Evolutionary conservation across 2,329 filamentous ascomycete genomes (phyloP).

Genomic region (Colletotrichum karsti): DNA sequence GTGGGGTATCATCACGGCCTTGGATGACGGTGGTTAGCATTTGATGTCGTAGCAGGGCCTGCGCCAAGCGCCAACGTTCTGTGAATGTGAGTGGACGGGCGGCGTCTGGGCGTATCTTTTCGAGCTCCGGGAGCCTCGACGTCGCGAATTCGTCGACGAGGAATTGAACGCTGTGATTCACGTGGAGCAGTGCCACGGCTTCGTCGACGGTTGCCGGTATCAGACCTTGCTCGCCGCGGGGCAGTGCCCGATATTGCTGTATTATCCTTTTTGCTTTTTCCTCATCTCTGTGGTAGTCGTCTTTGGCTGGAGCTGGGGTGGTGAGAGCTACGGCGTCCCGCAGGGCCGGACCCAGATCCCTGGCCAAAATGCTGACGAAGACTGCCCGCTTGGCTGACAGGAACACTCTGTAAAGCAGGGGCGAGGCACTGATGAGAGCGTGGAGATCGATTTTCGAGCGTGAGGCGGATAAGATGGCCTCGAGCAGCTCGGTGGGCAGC

Average conservation of each 20-base stretch:
- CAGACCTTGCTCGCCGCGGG: not conserved
- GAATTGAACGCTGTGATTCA: not conserved
- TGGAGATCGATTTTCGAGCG: not conserved
- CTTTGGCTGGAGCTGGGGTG: not conserved
- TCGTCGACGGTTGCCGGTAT: not conserved
- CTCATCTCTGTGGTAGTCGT: not conserved
- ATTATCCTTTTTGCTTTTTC: not conserved
- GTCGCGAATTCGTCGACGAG: not conserved
- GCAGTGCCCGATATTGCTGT: not conserved
- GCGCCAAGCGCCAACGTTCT: not conserved
- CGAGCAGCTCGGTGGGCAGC: not conserved
- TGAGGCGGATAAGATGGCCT: not conserved
- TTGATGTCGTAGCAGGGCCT: not conserved
- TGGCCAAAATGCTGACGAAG: not conserved
- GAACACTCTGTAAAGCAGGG: not conserved
- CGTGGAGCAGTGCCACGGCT: not conserved
- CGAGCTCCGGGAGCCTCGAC: not conserved
- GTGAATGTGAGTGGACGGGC: not conserved
- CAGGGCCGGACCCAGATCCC: not conserved
- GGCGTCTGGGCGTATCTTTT: not conserved
- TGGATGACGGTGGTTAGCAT: not conserved
- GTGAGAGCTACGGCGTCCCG: not conserved
- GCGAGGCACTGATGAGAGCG: not conserved
- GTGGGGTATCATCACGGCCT: not conserved
- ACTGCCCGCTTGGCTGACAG: not conserved